phyloP scores from a whole-genome alignment of 495 filamentous ascomycete genomes.

The Aspergillus bridgeri region DNA sequence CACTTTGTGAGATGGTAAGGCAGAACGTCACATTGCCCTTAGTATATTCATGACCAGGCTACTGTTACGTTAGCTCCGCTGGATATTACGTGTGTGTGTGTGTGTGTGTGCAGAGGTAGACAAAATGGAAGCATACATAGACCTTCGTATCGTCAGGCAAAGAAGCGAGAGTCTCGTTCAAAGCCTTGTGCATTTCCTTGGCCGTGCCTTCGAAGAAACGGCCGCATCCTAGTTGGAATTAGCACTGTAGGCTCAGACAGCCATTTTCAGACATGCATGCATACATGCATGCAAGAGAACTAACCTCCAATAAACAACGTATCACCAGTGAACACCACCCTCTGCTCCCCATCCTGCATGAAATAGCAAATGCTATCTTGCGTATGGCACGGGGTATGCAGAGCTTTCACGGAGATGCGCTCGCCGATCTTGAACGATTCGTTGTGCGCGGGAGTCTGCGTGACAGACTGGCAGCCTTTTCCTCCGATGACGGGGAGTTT shows the following conservation, averaged over 20 bases:
- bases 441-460: conserved; percentile 66
- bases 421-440: conserved; percentile 81
- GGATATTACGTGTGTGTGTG: background rate
- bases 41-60: conserved; percentile 97
- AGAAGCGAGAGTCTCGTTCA: conserved; percentile 78
- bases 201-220: conserved; percentile 94
- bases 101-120: too few species aligned
- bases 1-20: conserved; percentile 65
- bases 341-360: conserved; percentile 76
- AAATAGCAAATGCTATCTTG: conserved; percentile 96
- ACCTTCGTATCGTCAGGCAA: conserved; percentile 92
- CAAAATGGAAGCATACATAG: conserved; percentile 57
- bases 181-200: conserved; percentile 84
- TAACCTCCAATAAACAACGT: conserved; percentile 90
- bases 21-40: conserved; percentile 90
- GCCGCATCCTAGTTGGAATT: conserved; percentile 69
- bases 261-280: too few species aligned
- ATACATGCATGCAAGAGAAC: too few species aligned
- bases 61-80: background rate
- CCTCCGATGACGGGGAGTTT: conserved; percentile 78
- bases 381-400: conserved; percentile 96
- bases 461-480: conserved; percentile 78
- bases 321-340: conserved; percentile 91
- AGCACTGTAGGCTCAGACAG: too few species aligned
- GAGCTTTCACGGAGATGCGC: conserved; percentile 74